A percentile compares a stretch with the other conserved stretches of the same genome.
These are phyloP conservation scores for Umbelopsis sp. DNA, from an alignment of 371 early-diverging fungal species.

Conservation along the genomic window DNA sequence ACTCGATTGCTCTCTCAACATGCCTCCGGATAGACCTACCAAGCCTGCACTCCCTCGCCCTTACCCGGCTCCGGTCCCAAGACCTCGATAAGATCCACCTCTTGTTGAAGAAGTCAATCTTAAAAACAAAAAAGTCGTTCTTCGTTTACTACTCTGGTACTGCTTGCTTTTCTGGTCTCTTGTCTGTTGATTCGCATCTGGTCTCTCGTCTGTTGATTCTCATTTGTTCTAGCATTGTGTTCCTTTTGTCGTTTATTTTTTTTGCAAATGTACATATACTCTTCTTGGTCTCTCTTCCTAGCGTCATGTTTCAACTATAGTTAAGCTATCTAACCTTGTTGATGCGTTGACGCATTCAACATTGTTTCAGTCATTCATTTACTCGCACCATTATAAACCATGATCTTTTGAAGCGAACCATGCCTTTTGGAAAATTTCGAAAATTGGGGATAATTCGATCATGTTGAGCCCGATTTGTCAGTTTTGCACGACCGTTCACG, in stretches of 20 bases:
- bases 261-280: conserved; percentile 10
- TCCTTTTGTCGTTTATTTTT: background rate
- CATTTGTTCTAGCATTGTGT: background rate
- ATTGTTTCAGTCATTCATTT: background rate
- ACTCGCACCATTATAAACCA: background rate
- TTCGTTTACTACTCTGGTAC: too few species aligned
- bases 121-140: too few species aligned
- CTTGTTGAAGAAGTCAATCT: too few species aligned
- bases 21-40: conserved; percentile 40
- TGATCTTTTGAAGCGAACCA: too few species aligned
- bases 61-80: conserved; percentile 32
- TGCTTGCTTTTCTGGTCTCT: background rate
- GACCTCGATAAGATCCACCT: conserved; percentile 20
- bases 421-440: too few species aligned
- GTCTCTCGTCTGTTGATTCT: background rate
- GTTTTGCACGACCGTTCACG: too few species aligned
- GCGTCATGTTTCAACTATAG: too few species aligned
- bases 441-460: too few species aligned
- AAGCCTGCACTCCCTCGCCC: conserved; percentile 35
- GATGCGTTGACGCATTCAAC: conserved; percentile 3
- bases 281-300: background rate
- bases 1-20: background rate
- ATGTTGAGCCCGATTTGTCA: too few species aligned
- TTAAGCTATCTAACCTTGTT: background rate
- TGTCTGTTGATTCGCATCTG: background rate